Base-by-base conservation (phyloP, 2,329 filamentous ascomycete genomes). In the Alternaria solani region DNA sequence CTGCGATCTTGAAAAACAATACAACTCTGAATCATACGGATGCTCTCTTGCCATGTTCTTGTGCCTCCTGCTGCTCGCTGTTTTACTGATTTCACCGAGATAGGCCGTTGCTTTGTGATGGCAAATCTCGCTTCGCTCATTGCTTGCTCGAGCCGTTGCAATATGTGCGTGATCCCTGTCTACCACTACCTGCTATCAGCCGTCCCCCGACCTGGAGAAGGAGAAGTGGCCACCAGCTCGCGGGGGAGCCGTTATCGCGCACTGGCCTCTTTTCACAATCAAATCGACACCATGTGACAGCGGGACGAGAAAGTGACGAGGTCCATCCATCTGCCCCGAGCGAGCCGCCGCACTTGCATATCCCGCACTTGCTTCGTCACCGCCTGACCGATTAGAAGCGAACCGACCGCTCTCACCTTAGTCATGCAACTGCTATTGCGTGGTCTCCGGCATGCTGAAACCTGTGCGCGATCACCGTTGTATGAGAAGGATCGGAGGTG, bases 1-100 rank as follows among this genome's bases (percentile, higher is more conserved):
- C 56, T 61, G 46, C 62, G 59, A 63, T 65, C 57, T 61, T 61
- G 49, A 49, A 62, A 52, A 68, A 52, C 25, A 63, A 41, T 34
- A 46, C 51, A 51, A 57, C 51, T 54, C 53, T 51, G 32, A 32
- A 58, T 48, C n/a, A 14, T 2, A 16, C n/a, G 34, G 36, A 23
- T 11, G n/a, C 5, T 18, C 32, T 52, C 12, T 23, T 32, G 52
- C 26, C 16, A 9, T 26, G 32, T 28, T 51, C 14, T 53, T 36
- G 18, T 38, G 46, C 14, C 46, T 49, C 16, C 11, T 16, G 30
- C 36, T 20, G 25, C 14, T 49, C 30, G 23, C 20, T 42, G 14
- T 42, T 16, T 12, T 42, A 25, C 12, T 11, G 14, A 16, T 42
- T 49, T 14, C 16, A 25, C 32, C 32, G 23, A 23, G 25, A 32